Base-by-base conservation (phyloP, 805 yeast genomes). In the Candida schatavii region DNA sequence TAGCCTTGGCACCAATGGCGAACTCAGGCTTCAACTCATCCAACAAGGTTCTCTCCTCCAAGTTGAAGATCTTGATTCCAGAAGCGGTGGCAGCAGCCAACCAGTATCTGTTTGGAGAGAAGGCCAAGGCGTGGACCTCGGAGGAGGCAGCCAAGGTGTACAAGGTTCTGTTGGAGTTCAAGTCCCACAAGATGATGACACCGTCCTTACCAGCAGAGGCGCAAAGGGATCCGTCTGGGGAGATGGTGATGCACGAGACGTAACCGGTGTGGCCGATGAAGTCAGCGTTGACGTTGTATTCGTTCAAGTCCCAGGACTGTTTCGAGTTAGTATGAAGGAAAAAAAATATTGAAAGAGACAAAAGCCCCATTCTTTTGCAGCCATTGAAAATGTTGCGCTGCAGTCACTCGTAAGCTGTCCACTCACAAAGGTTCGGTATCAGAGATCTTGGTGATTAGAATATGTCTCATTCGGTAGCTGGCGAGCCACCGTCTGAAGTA, bases 21-120 rank as follows among this genome's bases (percentile, higher is more conserved):
- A 88, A 88, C 79, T 93, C 98, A 71, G 98, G 97, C 78, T 87
- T 90, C 77, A 93, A 86, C 80, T 90, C 97, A 68, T 90, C 98
- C 75, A 89, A 86, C 72, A 90, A 80, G 62, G 77, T 77, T 78
- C 95, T 85, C 77, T 86, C 90, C 79, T 89, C 93, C 74, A 93
- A 84, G 85, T 90, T 88, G 88, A 83, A 93, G 82, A 93, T 84
- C 87, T 90, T 91, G 81, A 93, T 88, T 68, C 97, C 93, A 58
- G 96, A 77, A 56, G 97, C 78, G 63, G 99, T 93, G 68, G 99
- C 98, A 77, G 98, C 99, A 72, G 96, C 91, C 74, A 93, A 86
- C 99, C 99, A 93, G 95, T 88, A 93, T 85, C 99, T 90, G 95
- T 88, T 88, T 78, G 99, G 99, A 73, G 98, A 91, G 96, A 93